Percentiles rank a stretch among this genome's conserved stretches.
These are phyloP conservation scores for Wilhelminamyces savonicus DNA, from an alignment of 805 yeast genomes.

Conservation along the genomic window DNA sequence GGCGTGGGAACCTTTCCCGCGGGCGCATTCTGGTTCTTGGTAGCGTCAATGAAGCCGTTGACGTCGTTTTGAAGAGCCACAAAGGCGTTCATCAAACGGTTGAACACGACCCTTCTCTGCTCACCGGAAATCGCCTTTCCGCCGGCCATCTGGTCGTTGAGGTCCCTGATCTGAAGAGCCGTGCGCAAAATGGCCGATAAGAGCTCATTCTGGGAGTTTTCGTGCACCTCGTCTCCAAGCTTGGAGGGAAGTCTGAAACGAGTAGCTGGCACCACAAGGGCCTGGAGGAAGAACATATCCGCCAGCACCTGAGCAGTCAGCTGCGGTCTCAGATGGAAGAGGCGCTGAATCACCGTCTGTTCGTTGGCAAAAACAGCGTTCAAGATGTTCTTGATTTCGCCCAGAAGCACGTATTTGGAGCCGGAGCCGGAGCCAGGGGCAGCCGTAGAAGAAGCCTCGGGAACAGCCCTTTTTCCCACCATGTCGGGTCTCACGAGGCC, in stretches of 20 bases:
- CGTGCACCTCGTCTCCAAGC: slow-evolving; percentile 94
- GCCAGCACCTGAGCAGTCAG: slow-evolving; percentile 45
- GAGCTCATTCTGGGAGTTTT: slow-evolving; percentile 87
- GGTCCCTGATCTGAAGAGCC: slow-evolving; percentile 74
- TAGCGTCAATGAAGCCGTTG: slow-evolving; percentile 86
- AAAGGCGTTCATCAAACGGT: slow-evolving; percentile 91
- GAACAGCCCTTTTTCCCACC: slow-evolving; percentile 34
- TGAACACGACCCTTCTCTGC: slow-evolving; percentile 72
- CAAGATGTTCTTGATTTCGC: slow-evolving; percentile 79
- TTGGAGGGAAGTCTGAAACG: slow-evolving; percentile 95
- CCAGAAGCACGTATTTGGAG: slow-evolving; percentile 78
- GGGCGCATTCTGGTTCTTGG: slow-evolving; percentile 73
- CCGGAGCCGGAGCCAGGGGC: slow-evolving; percentile 29
- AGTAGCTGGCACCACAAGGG: slow-evolving; percentile 91
- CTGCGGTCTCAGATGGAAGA: slow-evolving; percentile 80
- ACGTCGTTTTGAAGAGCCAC: slow-evolving; percentile 94
- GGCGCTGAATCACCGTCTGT: slow-evolving; percentile 55
- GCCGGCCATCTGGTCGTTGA: slow-evolving; percentile 70
- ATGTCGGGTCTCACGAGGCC: slow-evolving; percentile 72
- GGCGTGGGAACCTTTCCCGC: slow-evolving; percentile 76
- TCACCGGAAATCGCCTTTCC: slow-evolving; percentile 46
- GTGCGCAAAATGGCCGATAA: slow-evolving; percentile 76
- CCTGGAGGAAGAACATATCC: slow-evolving; percentile 85
- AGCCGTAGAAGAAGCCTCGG: slow-evolving; percentile 4
- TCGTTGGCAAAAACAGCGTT: slow-evolving; percentile 72